Evolutionary conservation across 306 rosid genomes (phyloP), one percentile per base, ranked within the genome.

Genomic region (Cucurbita moschata): DNA sequence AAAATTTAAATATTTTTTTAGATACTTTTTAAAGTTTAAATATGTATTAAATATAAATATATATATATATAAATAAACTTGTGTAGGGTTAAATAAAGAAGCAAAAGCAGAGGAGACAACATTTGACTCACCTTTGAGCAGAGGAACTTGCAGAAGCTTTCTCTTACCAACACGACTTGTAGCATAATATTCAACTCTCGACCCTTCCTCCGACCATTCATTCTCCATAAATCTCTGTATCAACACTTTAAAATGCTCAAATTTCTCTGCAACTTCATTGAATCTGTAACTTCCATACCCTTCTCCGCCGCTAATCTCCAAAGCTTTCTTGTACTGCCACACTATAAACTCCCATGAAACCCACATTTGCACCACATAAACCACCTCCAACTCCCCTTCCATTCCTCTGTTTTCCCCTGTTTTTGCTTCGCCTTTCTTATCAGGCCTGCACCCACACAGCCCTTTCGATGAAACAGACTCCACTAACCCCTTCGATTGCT

Each of bases 281-380:
- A 83, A 92, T 10, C 82, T 75, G 43, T 76, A 76, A 46, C 60
- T 23, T 14, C 75, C 83, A 66, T 78, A 77, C 12, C 80, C 75
- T 12, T 81, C 83, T 42, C 69, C 71, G 13, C 82, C 88, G 80
- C 89, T 81, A 0, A 92, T 72, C 64, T 90, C 87, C 26, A 80
- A 57, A 44, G 85, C 83, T 83, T 90, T 88, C 68, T 71, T 86
- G 70, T 87, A 88, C 47, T 86, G 96, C 98, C 96, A 90, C 47
- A 84, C 84, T 16, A 92, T 81, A 26, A 92, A 83, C 61, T 92
- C 98, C 98, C 98, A 92, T 3, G 96, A 90, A 57, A 90, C 96
- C 56, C 96, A 88, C 81, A 85, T 47, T 49, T 92, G 98, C 10
- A 96, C 96, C 11, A 92, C 96, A 74, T 92, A 92, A 7, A 92